phyloP scores from a whole-genome alignment of 1,284 basidiomycete species.

The Leccinum pallidistipes region DNA sequence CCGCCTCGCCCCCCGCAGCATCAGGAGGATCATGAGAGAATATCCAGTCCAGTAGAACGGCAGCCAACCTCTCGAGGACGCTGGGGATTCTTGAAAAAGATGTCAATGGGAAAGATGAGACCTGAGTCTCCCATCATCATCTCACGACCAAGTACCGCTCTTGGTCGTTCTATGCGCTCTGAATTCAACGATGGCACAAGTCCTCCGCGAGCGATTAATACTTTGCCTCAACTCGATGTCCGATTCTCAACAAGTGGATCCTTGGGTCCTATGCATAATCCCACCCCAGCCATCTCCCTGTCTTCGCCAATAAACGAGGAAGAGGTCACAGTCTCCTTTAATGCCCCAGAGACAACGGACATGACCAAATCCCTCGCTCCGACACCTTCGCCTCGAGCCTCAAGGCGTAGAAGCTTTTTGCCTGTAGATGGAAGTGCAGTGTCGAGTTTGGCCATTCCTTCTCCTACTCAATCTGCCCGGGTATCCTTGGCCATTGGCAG shows the following conservation, averaged over 20 bases:
- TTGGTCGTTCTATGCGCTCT: constrained; percentile 22
- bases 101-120: constrained; percentile 90
- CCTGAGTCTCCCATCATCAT: constrained; percentile 44
- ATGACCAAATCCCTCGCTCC: constrained; percentile 50
- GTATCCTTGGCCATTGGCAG: constrained; percentile 48
- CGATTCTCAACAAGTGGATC: constrained; percentile 68
- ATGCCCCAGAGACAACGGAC: constrained; percentile 10
- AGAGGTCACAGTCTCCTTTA: constrained; percentile 5
- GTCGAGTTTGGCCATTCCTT: constrained; percentile 57
- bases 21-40: constrained; percentile 17
- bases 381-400: constrained; percentile 47
- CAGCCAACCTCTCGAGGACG: constrained; percentile 45
- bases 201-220: constrained; percentile 32
- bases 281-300: constrained; percentile 27
- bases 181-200: constrained; percentile 23
- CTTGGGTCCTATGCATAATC: constrained; percentile 45
- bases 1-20: constrained; percentile 26
- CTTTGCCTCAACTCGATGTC: constrained; percentile 62
- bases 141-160: constrained; percentile 22
- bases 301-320: constrained; percentile 32
- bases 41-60: constrained; percentile 28
- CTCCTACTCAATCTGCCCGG: constrained; percentile 61
- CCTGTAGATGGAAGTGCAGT: constrained; percentile 66
- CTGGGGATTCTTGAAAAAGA: constrained; percentile 95
- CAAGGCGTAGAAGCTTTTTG: constrained; percentile 82